Conservation (phyloP, 2,329 filamentous ascomycete species). For the Pseudogymnoascus sp. region DNA sequence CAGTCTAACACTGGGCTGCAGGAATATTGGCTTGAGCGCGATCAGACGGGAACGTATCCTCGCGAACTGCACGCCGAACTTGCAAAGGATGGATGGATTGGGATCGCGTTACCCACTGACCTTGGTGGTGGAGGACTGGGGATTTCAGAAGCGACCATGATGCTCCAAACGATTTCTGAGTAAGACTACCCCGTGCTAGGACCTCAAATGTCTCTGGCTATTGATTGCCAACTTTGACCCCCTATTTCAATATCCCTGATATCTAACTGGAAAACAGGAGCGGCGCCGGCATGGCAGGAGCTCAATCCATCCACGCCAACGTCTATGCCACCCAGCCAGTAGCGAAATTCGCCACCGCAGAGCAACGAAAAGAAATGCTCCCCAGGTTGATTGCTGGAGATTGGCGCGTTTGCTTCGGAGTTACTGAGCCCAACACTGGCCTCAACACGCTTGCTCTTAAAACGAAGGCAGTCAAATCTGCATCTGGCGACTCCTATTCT, state of each 20-base stretch:
- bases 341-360: constrained; percentile 61
- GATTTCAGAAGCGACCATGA: constrained; percentile 78
- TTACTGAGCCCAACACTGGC: constrained; percentile 77
- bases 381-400: constrained; percentile 66
- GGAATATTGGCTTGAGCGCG: constrained; percentile 69
- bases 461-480: constrained; percentile 51
- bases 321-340: constrained; percentile 72
- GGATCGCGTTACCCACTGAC: constrained; percentile 69
- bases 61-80: constrained; percentile 69
- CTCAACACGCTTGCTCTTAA: constrained; percentile 68
- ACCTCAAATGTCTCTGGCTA: not conserved
- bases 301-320: constrained; percentile 57
- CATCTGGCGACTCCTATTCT: constrained; percentile 53
- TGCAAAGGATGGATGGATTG: constrained; percentile 71
- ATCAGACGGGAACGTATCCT: constrained; percentile 65
- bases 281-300: constrained; percentile 71
- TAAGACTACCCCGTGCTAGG: not conserved
- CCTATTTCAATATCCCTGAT: not conserved
- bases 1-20: constrained; percentile 14
- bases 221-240: not conserved
- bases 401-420: constrained; percentile 71
- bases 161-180: constrained; percentile 77
- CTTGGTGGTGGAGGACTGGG: constrained; percentile 69
- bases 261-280: constrained; percentile 31
- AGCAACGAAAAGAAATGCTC: constrained; percentile 58